These are phyloP conservation scores for Kwoniella europaea DNA, from an alignment of 768 basidiomycete genomes.

Conservation along the genomic window DNA sequence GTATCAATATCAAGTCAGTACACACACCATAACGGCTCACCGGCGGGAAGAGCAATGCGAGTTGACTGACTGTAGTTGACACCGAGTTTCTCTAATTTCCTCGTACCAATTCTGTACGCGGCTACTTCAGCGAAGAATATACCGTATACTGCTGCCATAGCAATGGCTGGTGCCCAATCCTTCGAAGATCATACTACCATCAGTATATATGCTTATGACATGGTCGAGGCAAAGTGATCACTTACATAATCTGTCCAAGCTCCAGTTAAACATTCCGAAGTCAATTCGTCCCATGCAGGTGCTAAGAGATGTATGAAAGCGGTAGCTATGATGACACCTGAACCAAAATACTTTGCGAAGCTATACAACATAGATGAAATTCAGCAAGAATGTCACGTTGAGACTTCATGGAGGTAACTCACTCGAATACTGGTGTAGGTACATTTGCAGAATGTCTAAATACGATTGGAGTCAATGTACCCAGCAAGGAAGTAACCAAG, in stretches of 20 bases:
- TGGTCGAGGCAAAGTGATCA: slow-evolving; percentile 23
- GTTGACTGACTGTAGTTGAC: slow-evolving; percentile 56
- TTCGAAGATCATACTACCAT: slow-evolving; percentile 48
- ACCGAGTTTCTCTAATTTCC: slow-evolving; percentile 72
- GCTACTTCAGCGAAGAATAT: slow-evolving; percentile 85
- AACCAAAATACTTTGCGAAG: slow-evolving; percentile 88
- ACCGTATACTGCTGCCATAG: slow-evolving; percentile 76
- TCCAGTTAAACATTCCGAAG: slow-evolving; percentile 70
- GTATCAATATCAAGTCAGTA: neutral
- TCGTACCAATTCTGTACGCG: slow-evolving; percentile 84
- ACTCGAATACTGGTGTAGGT: slow-evolving; percentile 74
- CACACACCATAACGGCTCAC: neutral
- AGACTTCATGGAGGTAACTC: slow-evolving; percentile 41
- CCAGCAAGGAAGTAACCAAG: slow-evolving; percentile 53
- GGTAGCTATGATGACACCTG: slow-evolving; percentile 78
- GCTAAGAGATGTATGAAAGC: slow-evolving; percentile 71
- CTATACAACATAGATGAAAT: slow-evolving; percentile 55
- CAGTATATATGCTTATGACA: slow-evolving; percentile 8
- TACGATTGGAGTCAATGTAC: slow-evolving; percentile 49
- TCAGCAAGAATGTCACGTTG: too few relatives aligned
- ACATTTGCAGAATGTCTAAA: slow-evolving; percentile 56
- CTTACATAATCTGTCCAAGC: slow-evolving; percentile 78
- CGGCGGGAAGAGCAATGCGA: neutral
- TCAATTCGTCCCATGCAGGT: slow-evolving; percentile 74
- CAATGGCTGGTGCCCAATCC: slow-evolving; percentile 82